Base-by-base conservation (phyloP, 2,329 filamentous ascomycete genomes). In the Fusarium falciforme region DNA sequence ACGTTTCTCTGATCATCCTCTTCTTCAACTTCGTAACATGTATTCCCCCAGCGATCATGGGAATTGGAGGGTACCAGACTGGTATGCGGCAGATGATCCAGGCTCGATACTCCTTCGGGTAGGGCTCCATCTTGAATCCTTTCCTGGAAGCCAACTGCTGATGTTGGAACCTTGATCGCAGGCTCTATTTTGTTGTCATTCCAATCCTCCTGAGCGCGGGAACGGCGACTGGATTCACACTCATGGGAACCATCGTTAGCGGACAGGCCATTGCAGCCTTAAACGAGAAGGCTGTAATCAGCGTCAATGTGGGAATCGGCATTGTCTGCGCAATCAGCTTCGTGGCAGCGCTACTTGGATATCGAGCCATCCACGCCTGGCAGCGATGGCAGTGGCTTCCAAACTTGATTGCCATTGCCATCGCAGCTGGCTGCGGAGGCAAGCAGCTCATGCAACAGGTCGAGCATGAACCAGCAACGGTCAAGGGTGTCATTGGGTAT, bases 31-130 rank as follows among this genome's bases (percentile, higher is more conserved):
- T 90, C 25, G 70, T 90, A 17, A 88, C 86, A n/a, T 86, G 84
- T 10, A 79, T 88, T 6, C 87, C 88, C 0, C 86, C 89, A 2
- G 89, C 89, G 0, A 89, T 88, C 72, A 83, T 91, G 74, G 87
- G 86, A 5, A 87, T 88, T 1, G 85, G 86, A 12, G 89, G 89
- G 1, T 87, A 88, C 17, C 84, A 85, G 66, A 91, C 89, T 3
- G 89, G 89, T 16, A 84, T 91, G 82, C 84, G 89, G 20, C 89
- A 91, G 77, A 86, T 90, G 77, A 85, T 91, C 7, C 88, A 90
- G 73, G 88, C 89, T n/a, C 84, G 89, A 33, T 91, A 90, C 79
- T 87, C 87, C 0, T 91, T 90, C 76, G 89, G 88, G 83, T 88
- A 49, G 33, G 75, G 44, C 33, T 29, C 14, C 22, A 16, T 47